phyloP scores from a whole-genome alignment of 768 basidiomycete species.

The Leccinum longicurvipes region DNA sequence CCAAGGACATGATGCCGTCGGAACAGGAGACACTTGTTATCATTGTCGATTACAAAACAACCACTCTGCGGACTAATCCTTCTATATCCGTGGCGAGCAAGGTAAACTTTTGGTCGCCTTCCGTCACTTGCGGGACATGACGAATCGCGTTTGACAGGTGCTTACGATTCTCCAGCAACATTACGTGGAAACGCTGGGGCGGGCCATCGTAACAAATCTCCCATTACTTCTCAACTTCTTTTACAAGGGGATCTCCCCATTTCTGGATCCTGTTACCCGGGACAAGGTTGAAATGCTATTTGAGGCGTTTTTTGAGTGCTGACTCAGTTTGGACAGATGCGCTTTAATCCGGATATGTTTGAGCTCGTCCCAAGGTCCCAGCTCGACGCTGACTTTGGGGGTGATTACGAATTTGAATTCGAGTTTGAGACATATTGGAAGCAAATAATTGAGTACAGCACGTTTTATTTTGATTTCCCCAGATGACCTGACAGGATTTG shows the following conservation, averaged over 20 bases:
- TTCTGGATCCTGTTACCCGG: conserved; percentile 83
- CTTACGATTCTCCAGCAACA: conserved; percentile 82
- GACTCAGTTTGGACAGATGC: conserved; percentile 51
- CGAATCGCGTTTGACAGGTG: conserved; percentile 37
- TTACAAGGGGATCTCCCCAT: conserved; percentile 81
- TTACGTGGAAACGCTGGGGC: conserved; percentile 85
- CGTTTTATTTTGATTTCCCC: background rate
- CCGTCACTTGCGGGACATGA: background rate
- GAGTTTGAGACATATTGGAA: conserved; percentile 76
- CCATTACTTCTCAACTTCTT: conserved; percentile 72
- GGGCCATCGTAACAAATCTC: conserved; percentile 80
- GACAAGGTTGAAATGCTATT: conserved; percentile 57
- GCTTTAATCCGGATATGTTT: conserved; percentile 79
- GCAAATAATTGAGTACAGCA: conserved; percentile 64
- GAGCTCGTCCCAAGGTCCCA: conserved; percentile 74
- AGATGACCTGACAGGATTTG: conserved; percentile 1
- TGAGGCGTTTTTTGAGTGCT: background rate
- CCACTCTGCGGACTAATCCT: conserved; percentile 79
- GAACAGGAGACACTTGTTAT: conserved; percentile 82
- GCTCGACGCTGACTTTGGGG: conserved; percentile 82
- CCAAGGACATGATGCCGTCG: conserved; percentile 84
- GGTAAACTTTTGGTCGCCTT: conserved; percentile 30
- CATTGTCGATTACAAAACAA: conserved; percentile 81
- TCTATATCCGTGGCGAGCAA: conserved; percentile 79
- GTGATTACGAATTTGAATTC: conserved; percentile 69